Percentiles rank a stretch among this genome's conserved stretches.
Evolutionary conservation across 352 stramenopile genomes (phyloP).

Genomic region (Phytophthora cactorum): DNA sequence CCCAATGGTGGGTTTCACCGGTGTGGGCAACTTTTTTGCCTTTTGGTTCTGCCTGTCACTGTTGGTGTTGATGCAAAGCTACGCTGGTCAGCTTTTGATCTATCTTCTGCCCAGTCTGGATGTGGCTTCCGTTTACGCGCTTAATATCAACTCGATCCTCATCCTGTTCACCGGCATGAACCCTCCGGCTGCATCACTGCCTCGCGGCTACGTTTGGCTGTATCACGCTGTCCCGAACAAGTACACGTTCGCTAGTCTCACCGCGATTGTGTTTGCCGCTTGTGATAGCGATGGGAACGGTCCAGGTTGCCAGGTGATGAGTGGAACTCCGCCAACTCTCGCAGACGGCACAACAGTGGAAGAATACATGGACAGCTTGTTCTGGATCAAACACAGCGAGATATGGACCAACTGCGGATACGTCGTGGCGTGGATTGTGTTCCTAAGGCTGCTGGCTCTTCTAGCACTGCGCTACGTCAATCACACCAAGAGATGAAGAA

Average conservation of each 20-base stretch:
- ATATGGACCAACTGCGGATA: slow-evolving; percentile 34
- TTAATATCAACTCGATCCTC: slow-evolving; percentile 14
- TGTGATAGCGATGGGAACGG: slow-evolving; percentile 2
- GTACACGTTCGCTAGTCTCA: slow-evolving; percentile 27
- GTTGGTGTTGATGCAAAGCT: slow-evolving; percentile 17
- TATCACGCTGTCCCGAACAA: slow-evolving; percentile 11
- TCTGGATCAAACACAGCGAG: slow-evolving; percentile 46
- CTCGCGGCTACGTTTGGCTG: slow-evolving; percentile 17
- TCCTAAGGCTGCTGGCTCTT: slow-evolving; percentile 35
- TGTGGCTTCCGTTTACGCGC: slow-evolving; percentile 2
- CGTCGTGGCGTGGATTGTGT: slow-evolving; percentile 37
- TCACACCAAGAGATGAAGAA: slow-evolving; percentile 33
- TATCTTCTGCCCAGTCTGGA: slow-evolving; percentile 11
- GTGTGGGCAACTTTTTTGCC: slow-evolving; percentile 16
- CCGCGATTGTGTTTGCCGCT: slow-evolving; percentile 29
- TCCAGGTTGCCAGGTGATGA: slow-evolving; percentile 15
- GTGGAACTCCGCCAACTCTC: slow-evolving; percentile 3
- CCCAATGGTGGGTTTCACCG: slow-evolving; percentile 30
- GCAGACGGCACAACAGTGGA: slow-evolving; percentile 9
- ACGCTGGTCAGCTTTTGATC: slow-evolving; percentile 17
- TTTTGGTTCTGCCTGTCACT: slow-evolving; percentile 22
- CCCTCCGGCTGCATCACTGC: slow-evolving; percentile 2
- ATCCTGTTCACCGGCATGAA: slow-evolving; percentile 24
- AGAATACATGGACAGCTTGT: slow-evolving; percentile 41
- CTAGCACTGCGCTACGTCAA: slow-evolving; percentile 51